phyloP scores from a whole-genome alignment of 192 early-diverging fungal genomes.

The Entomortierella chlamydospora region DNA sequence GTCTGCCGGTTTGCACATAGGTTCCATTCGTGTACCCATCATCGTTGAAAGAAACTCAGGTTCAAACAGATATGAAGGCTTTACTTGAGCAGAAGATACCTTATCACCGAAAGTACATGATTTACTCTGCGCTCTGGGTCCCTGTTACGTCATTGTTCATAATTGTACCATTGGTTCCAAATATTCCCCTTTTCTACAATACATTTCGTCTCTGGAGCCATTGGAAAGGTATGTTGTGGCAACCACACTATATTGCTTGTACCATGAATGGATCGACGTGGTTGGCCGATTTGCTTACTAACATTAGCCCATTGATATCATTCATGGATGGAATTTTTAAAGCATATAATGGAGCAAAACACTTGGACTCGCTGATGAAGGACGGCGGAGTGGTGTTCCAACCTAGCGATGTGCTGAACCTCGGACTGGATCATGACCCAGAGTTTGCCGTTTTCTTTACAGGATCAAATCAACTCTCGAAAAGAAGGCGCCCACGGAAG shows the following conservation, averaged over 20 bases:
- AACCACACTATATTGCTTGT: background rate
- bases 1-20: conserved; percentile 21
- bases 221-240: conserved; percentile 70
- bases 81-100: conserved; percentile 65
- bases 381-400: conserved; percentile 25
- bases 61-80: conserved; percentile 57
- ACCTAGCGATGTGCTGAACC: conserved; percentile 26
- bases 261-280: background rate
- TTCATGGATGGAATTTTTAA: background rate
- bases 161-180: conserved; percentile 79
- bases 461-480: conserved; percentile 36
- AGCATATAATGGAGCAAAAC: conserved; percentile 66
- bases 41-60: conserved; percentile 54
- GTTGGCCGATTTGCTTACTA: too few relatives aligned
- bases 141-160: conserved; percentile 77
- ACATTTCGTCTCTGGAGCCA: conserved; percentile 84
- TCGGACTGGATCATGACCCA: conserved; percentile 34
- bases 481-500: conserved; percentile 19
- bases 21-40: conserved; percentile 63
- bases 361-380: conserved; percentile 38
- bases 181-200: conserved; percentile 84
- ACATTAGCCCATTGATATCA: too few relatives aligned
- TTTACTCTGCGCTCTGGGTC: conserved; percentile 71
- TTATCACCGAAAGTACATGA: conserved; percentile 80
- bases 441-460: conserved; percentile 47